phyloP scores from a whole-genome alignment of 176 grass and related monocot species.

The Chrysopogon serrulatus region DNA sequence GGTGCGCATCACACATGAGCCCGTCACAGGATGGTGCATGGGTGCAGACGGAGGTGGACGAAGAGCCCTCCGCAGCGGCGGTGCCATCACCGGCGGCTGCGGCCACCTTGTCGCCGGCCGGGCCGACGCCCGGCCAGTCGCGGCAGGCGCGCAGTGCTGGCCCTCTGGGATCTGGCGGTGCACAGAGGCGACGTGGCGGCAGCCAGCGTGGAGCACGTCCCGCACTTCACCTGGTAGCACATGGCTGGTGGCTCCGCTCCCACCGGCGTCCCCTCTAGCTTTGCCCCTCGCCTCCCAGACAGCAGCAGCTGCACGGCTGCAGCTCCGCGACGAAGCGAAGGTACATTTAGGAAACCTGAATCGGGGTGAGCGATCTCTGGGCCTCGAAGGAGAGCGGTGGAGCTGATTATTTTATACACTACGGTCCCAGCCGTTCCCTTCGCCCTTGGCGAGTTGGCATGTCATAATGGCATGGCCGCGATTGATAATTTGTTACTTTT shows the following conservation, averaged over 20 bases:
- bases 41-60: constrained; percentile 5
- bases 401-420: too few species aligned
- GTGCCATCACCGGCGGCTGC: neutral
- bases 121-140: constrained; percentile 58
- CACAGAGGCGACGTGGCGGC: constrained; percentile 71
- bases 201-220: constrained; percentile 56
- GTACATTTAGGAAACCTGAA: neutral
- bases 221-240: constrained; percentile 82
- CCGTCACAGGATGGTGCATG: too few species aligned
- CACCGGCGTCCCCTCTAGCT: neutral
- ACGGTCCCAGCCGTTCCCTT: too few species aligned
- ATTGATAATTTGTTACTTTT: too few species aligned
- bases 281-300: neutral
- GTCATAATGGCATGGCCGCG: too few species aligned
- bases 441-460: too few species aligned
- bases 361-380: neutral
- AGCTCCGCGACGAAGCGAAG: neutral
- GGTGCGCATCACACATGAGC: too few species aligned
- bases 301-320: neutral
- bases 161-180: constrained; percentile 66
- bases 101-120: neutral
- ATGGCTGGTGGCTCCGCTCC: constrained; percentile 8
- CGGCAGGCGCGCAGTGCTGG: constrained; percentile 84
- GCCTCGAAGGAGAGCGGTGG: neutral
- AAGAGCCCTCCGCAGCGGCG: neutral